A percentile compares a stretch with the other conserved stretches of the same genome.
Evolutionary conservation across 2,329 filamentous ascomycete genomes (phyloP).

Genomic region (Neopestalotiopsis clavispora): DNA sequence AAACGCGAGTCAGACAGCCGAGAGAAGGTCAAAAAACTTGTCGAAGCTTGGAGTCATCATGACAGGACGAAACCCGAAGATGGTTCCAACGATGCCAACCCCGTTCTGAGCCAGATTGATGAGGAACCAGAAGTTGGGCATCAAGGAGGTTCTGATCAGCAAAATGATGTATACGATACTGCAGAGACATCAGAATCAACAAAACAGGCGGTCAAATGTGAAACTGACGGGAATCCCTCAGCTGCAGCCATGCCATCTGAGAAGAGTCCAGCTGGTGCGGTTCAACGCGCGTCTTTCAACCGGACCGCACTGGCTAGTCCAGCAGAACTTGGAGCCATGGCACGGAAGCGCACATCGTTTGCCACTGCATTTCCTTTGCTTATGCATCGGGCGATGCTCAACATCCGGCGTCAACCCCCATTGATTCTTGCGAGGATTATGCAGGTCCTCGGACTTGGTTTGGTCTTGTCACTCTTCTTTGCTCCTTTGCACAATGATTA

Average conservation of each 20-base stretch:
- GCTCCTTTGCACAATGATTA: slow-evolving; percentile 73
- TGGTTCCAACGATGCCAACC: background rate
- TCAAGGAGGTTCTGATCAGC: slow-evolving; percentile 23
- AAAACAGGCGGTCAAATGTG: too few species aligned
- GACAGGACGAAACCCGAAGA: slow-evolving; percentile 16
- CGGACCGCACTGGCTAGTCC: slow-evolving; percentile 63
- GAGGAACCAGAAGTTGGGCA: background rate
- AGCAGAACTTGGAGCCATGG: slow-evolving; percentile 72
- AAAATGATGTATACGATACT: slow-evolving; percentile 12
- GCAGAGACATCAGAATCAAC: slow-evolving; percentile 8
- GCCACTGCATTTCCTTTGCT: slow-evolving; percentile 69
- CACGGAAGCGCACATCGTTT: slow-evolving; percentile 67
- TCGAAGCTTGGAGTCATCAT: slow-evolving; percentile 58
- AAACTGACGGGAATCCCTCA: background rate
- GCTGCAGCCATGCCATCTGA: slow-evolving; percentile 16
- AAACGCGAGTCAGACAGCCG: slow-evolving; percentile 66
- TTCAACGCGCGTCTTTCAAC: slow-evolving; percentile 46
- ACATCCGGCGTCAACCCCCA: slow-evolving; percentile 69
- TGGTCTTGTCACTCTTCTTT: slow-evolving; percentile 72
- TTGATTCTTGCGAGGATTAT: slow-evolving; percentile 68
- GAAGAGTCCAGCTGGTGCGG: slow-evolving; percentile 21
- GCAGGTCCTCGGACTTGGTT: slow-evolving; percentile 68
- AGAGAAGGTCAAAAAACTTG: slow-evolving; percentile 64
- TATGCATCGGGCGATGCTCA: slow-evolving; percentile 69
- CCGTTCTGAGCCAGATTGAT: background rate